Conservation (phyloP, 2,329 filamentous ascomycete species). For the Pochonia chlamydosporia region DNA sequence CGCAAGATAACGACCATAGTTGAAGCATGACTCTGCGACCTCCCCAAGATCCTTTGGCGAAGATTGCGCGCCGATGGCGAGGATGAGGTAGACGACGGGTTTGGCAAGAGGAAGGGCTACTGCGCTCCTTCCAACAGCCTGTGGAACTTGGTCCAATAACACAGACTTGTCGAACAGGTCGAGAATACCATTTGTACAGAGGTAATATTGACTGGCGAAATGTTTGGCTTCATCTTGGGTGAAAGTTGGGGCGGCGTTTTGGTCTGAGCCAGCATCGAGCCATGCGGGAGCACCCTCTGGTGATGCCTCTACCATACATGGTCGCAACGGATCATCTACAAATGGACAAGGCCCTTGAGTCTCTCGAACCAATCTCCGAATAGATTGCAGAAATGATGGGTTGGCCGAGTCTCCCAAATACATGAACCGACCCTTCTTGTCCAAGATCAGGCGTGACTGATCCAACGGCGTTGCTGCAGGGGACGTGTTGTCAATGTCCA, state of each 20-base stretch:
- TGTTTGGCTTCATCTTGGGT: conserved; percentile 7
- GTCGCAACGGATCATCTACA: conserved; percentile 21
- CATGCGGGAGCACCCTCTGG: conserved; percentile 15
- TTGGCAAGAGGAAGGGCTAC: conserved; percentile 5
- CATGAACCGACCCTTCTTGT: conserved; percentile 8
- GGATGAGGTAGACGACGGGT: conserved; percentile 32
- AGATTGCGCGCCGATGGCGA: conserved; percentile 20
- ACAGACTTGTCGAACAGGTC: conserved; percentile 25
- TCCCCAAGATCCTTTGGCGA: conserved; percentile 23
- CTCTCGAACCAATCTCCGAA: conserved; percentile 17
- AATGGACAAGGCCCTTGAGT: conserved; percentile 18
- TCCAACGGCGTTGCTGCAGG: conserved; percentile 12
- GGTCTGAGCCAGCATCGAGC: conserved; percentile 8
- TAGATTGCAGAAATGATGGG: conserved; percentile 19
- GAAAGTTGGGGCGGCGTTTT: neutral
- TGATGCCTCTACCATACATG: conserved; percentile 19
- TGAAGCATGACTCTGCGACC: conserved; percentile 20
- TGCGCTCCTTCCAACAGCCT: conserved; percentile 8
- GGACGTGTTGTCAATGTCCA: conserved; percentile 12
- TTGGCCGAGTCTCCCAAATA: conserved; percentile 9
- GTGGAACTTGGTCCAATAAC: conserved; percentile 15
- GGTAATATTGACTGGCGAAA: conserved; percentile 4
- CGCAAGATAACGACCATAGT: conserved; percentile 20
- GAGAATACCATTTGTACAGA: conserved; percentile 24
- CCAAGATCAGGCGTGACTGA: conserved; percentile 9